A percentile compares a stretch with the other conserved stretches of the same genome.
Conservation (phyloP, 225 moss, liverwort and hornwort species). For the Pleurozium schreberi region DNA sequence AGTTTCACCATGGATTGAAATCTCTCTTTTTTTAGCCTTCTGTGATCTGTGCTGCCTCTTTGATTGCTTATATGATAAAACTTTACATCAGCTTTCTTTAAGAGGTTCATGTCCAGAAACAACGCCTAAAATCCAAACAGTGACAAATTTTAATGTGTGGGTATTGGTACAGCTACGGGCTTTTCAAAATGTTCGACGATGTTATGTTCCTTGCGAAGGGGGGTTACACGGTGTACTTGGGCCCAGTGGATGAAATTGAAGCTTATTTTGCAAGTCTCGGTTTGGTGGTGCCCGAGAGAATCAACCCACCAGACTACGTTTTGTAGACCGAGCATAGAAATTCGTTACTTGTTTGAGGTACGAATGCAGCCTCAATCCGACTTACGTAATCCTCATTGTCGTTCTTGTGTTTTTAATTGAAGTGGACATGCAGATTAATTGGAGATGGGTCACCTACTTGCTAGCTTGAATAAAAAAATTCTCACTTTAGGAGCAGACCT, state of each 20-base stretch:
- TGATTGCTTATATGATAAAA: background rate
- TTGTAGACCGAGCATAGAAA: constrained; percentile 44
- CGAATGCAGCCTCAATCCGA: background rate
- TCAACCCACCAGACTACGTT: constrained; percentile 77
- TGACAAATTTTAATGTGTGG: background rate
- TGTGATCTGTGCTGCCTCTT: background rate
- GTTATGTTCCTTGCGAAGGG: constrained; percentile 82
- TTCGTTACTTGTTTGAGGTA: constrained; percentile 63
- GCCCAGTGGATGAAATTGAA: constrained; percentile 72
- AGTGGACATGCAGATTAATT: background rate
- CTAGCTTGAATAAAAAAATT: background rate
- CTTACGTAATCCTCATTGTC: background rate
- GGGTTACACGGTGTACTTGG: constrained; percentile 77
- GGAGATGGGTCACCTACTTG: background rate
- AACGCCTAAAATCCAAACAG: background rate
- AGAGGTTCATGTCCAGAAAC: background rate
- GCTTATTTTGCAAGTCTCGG: constrained; percentile 57
- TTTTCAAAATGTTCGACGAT: constrained; percentile 92
- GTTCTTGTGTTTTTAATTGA: background rate
- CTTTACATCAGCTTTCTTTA: background rate
- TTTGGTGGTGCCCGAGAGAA: constrained; percentile 65
- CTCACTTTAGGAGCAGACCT: background rate
- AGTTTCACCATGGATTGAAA: background rate
- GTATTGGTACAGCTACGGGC: constrained; percentile 55
- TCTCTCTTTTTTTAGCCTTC: background rate